A percentile compares a stretch with the other conserved stretches of the same genome.
These are phyloP conservation scores for Pseudoperonospora humuli DNA, from an alignment of 352 stramenopile species.

Conservation along the genomic window DNA sequence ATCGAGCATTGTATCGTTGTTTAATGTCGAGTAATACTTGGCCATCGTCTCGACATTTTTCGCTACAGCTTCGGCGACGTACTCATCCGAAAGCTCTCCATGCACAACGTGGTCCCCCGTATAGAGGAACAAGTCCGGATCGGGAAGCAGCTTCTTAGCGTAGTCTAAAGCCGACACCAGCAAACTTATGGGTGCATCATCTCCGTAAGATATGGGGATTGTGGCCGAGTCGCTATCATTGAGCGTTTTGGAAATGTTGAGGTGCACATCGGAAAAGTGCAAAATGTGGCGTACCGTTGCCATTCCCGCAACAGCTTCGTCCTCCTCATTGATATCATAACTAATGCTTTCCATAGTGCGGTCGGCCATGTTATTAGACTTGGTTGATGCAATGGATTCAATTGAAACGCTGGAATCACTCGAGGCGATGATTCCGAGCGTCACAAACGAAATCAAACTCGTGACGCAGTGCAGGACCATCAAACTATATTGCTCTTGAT, in stretches of 20 bases:
- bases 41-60: conserved; percentile 53
- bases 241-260: conserved; percentile 54
- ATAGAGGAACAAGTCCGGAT: conserved; percentile 67
- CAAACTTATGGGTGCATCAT: conserved; percentile 42
- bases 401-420: conserved; percentile 4
- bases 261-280: conserved; percentile 76
- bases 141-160: conserved; percentile 40
- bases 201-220: conserved; percentile 34
- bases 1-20: conserved; percentile 26
- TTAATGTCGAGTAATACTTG: conserved; percentile 37
- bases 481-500: neutral
- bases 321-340: neutral
- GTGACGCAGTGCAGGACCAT: too few species aligned
- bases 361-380: neutral
- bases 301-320: neutral
- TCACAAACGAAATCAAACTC: conserved; percentile 1
- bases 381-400: neutral
- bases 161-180: conserved; percentile 57
- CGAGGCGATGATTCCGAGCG: conserved; percentile 8
- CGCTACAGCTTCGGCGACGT: conserved; percentile 41
- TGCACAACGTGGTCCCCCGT: conserved; percentile 68
- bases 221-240: conserved; percentile 28
- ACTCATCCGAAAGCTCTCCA: conserved; percentile 40
- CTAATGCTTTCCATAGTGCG: neutral
- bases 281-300: conserved; percentile 38